Evolutionary conservation across 352 stramenopile species (phyloP), one percentile per base, ranked within the genome.

Genomic region (Phytophthora palmivora): DNA sequence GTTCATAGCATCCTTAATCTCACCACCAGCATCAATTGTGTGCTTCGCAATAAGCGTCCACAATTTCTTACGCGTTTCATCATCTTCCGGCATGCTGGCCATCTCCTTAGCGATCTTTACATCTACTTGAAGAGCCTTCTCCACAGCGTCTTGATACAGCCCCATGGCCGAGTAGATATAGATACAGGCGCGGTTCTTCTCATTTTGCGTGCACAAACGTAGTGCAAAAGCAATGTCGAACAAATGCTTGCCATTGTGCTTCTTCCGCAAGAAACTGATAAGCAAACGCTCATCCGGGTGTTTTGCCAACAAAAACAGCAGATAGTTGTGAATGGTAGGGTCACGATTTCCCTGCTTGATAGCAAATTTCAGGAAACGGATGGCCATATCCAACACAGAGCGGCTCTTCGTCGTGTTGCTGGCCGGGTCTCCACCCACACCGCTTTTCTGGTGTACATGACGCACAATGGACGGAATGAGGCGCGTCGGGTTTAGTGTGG

Each of bases 101-200:
- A 97, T 97, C 62, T 94, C 82, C 63, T 98, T 98, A 6, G 94
- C 94, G 46, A 98, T 96, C 61, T 97, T 92, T n/a, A 97, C 82
- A 67, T 95, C 88, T 15, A 94, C 87, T 70, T 96, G 88, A 11
- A 97, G 72, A 2, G 89, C 89, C 46, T 97, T 95, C 55, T 96
- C 89, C 4, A 98, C 92, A 1, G 93, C 93, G 42, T 98, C 92
- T 43, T 97, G 89, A 66, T 91, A 98, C 19, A 98, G 56, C 0
- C 88, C 88, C 89, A 98, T 97, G 15, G 88, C 88, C 12, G 90
- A 96, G 70, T 98, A 98, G 42, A 98, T 97, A 73, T 97, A 96
- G 41, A 98, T 97, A 68, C 90, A 97, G 18, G 93, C 92, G 46
- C 87, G 88, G 51, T 95, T 96, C 72, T 97, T 95, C 46, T 96